Base-by-base conservation (phyloP, 225 moss, liverwort and hornwort genomes). In the Straminergon stramineum region DNA sequence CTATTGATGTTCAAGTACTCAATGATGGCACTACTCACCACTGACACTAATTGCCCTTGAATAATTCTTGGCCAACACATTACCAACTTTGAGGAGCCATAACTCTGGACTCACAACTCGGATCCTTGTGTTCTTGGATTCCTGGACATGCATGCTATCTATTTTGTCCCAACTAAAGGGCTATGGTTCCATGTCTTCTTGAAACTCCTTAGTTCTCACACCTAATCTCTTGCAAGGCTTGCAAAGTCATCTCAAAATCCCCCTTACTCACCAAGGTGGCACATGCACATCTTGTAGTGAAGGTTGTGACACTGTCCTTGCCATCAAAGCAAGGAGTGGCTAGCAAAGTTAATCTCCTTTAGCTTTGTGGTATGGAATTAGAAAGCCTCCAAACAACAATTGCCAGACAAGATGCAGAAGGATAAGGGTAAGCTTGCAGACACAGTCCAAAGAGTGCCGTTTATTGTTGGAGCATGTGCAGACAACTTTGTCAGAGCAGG, bases 1-100 rank as follows among this genome's bases (percentile, higher is more conserved):
- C 12, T 4, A 12, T 68, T 37, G 7, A n/a, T n/a, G 68, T 68
- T 12, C 22, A 68, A 68, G 18, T 21, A n/a, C 6, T 21, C 2
- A 3, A 1, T 37, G 3, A 12, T 68, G 6, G 12, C 21, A 68
- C 21, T 37, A 68, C 2, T 68, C 11, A n/a, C 68, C 21, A 68
- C 6, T 1, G 0, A 1, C 6, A 6, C 20, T 19, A 67, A 35
- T 1, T 9, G 2, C 11, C 20, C 10, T 9, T 35, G 20, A 35
- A 67, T 2, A n/a, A n/a, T n/a, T n/a, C n/a, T n/a, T n/a, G n/a
- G n/a, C n/a, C n/a, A n/a, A n/a, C n/a, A n/a, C n/a, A n/a, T n/a
- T n/a, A n/a, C 11, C 20, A 67, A 67, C 17, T 67, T 35, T 19
- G 35, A 10, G 2, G 35, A 67, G 3, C 10, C 10, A 66, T 19